Percentiles rank a stretch among this genome's conserved stretches.
These are phyloP conservation scores for Fusarium gaditjirri DNA, from an alignment of 2,329 filamentous ascomycete species.

Conservation along the genomic window DNA sequence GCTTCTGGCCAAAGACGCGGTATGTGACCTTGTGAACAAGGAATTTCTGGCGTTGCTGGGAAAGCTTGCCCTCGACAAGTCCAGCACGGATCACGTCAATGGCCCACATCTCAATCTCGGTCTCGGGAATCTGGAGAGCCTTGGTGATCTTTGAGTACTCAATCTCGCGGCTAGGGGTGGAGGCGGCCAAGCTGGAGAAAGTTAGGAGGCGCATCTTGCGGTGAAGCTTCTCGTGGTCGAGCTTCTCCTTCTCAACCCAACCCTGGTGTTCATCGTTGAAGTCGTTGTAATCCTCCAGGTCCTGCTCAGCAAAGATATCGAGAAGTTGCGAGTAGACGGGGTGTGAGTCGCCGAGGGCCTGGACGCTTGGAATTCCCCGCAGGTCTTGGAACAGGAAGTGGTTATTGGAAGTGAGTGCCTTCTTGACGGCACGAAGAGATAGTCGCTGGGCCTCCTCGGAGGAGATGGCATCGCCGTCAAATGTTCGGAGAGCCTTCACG, in stretches of 20 bases:
- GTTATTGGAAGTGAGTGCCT: constrained; percentile 62
- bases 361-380: constrained; percentile 82
- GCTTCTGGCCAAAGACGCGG: constrained; percentile 96
- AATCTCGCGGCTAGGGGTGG: constrained; percentile 84
- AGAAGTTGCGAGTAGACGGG: constrained; percentile 89
- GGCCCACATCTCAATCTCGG: constrained; percentile 97
- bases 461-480: constrained; percentile 65
- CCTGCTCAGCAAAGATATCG: constrained; percentile 93
- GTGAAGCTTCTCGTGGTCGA: constrained; percentile 79
- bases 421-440: constrained; percentile 66
- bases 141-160: constrained; percentile 87
- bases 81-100: constrained; percentile 98
- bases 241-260: constrained; percentile 80
- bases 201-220: constrained; percentile 97
- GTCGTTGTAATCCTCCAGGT: constrained; percentile 94
- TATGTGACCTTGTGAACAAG: constrained; percentile 96
- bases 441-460: constrained; percentile 70
- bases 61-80: constrained; percentile 95
- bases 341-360: constrained; percentile 87
- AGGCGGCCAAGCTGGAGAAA: constrained; percentile 87
- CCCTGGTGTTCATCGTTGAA: constrained; percentile 92
- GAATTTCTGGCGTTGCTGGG: constrained; percentile 92
- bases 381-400: constrained; percentile 83
- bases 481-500: constrained; percentile 69
- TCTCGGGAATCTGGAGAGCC: constrained; percentile 81